Percentiles rank a stretch among this genome's conserved stretches.
Evolutionary conservation across 2,329 filamentous ascomycete species (phyloP).

Genomic region (Eurotiales sp.): DNA sequence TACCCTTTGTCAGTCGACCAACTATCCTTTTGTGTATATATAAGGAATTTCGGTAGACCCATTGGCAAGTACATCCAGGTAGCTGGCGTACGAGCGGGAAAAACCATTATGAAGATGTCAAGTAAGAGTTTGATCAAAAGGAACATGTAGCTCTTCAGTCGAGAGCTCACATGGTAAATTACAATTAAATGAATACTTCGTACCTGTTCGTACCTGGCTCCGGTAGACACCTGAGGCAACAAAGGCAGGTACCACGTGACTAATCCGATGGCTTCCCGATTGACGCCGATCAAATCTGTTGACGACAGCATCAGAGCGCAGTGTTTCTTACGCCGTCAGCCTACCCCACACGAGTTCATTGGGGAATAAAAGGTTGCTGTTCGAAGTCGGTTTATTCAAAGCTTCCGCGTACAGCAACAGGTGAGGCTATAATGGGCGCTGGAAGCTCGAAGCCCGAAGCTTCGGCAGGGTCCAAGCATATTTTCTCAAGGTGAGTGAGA

Average conservation of each 20-base stretch:
- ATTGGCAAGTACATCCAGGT: too few relatives aligned
- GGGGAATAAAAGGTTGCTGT: background rate
- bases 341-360: constrained; percentile 1
- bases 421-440: constrained; percentile 52
- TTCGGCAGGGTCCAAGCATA: constrained; percentile 51
- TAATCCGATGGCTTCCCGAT: background rate
- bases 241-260: constrained; percentile 2
- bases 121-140: too few relatives aligned
- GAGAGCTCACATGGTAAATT: too few relatives aligned
- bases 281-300: constrained; percentile 10
- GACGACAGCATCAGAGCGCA: constrained; percentile 6
- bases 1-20: constrained; percentile 2
- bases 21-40: too few relatives aligned
- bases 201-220: background rate
- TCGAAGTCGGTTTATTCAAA: background rate
- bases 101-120: too few relatives aligned
- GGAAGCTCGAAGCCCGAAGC: constrained; percentile 59
- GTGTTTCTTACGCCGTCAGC: constrained; percentile 1
- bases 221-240: constrained; percentile 4
- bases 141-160: too few relatives aligned
- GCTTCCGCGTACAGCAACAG: constrained; percentile 1
- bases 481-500: constrained; percentile 57
- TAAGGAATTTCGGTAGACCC: too few relatives aligned
- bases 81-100: too few relatives aligned
- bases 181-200: too few relatives aligned